Evolutionary conservation across 805 yeast species (phyloP).

Genomic region (Trichomonascus vanleenenianus): DNA sequence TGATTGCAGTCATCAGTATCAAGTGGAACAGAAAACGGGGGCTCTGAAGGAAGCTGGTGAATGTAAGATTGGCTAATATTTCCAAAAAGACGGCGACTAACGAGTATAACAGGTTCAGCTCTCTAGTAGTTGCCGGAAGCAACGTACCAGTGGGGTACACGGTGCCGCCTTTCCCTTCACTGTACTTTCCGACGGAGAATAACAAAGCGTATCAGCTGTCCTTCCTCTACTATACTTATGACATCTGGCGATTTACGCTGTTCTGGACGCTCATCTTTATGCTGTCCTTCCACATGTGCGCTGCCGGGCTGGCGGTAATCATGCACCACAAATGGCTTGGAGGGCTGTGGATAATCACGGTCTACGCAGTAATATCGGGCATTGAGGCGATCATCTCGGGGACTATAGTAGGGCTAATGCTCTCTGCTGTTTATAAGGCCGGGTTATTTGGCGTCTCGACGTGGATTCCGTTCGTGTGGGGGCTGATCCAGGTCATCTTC

Average conservation of each 20-base stretch:
- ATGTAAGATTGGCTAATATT: too few relatives aligned
- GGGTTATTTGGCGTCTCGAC: conserved; percentile 86
- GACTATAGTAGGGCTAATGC: conserved; percentile 64
- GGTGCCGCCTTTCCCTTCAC: conserved; percentile 73
- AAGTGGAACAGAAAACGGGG: too few relatives aligned
- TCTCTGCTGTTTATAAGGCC: conserved; percentile 68
- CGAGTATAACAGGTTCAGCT: conserved; percentile 2
- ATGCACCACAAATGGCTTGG: conserved; percentile 36
- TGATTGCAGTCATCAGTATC: too few relatives aligned
- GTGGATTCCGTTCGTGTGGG: conserved; percentile 91
- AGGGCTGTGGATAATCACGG: conserved; percentile 30
- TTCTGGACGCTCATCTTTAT: conserved; percentile 73
- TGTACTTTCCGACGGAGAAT: conserved; percentile 57
- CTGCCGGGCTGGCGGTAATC: conserved; percentile 55
- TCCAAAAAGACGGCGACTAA: too few relatives aligned
- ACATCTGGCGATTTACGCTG: conserved; percentile 77
- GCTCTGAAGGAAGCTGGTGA: too few relatives aligned
- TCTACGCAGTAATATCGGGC: conserved; percentile 48
- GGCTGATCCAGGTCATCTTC: conserved; percentile 55
- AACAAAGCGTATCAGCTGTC: conserved; percentile 36
- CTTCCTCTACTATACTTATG: conserved; percentile 58
- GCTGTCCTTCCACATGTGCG: conserved; percentile 50
- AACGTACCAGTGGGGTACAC: conserved; percentile 71
- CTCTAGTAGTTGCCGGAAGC: conserved; percentile 16
- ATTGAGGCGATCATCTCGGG: conserved; percentile 66